Evolutionary conservation across 306 rosid species (phyloP).

Genomic region (Oemleria cerasiformis): DNA sequence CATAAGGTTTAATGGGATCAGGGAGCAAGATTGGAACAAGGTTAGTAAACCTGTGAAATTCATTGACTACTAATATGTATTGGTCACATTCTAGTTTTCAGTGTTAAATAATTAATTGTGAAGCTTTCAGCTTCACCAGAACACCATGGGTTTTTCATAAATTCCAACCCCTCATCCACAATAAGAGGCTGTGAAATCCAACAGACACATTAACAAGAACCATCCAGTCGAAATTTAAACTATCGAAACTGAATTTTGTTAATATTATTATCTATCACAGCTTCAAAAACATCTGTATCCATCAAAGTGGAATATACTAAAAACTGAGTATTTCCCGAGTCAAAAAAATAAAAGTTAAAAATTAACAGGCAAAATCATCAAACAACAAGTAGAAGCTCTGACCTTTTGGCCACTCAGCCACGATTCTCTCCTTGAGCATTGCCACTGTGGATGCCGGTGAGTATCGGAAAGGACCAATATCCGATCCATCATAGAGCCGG

Average conservation of each 20-base stretch:
- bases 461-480: conserved; percentile 78
- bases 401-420: conserved; percentile 94
- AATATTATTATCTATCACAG: too few relatives aligned
- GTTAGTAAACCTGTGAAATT: background rate
- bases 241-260: too few relatives aligned
- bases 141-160: background rate
- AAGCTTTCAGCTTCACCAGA: background rate
- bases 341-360: background rate
- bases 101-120: background rate
- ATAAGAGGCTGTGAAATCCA: background rate
- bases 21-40: background rate
- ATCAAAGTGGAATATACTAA: background rate
- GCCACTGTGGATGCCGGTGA: conserved; percentile 73
- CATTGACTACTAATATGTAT: background rate
- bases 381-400: conserved; percentile 10
- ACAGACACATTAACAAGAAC: background rate
- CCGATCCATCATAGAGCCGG: conserved; percentile 86
- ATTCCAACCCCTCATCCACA: background rate
- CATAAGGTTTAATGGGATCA: background rate
- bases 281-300: background rate
- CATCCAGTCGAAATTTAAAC: background rate
- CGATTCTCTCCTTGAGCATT: conserved; percentile 70
- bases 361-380: background rate
- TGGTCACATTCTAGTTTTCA: too few relatives aligned
- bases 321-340: background rate